phyloP scores from a whole-genome alignment of 768 basidiomycete genomes.

The Hortiboletus campestris region DNA sequence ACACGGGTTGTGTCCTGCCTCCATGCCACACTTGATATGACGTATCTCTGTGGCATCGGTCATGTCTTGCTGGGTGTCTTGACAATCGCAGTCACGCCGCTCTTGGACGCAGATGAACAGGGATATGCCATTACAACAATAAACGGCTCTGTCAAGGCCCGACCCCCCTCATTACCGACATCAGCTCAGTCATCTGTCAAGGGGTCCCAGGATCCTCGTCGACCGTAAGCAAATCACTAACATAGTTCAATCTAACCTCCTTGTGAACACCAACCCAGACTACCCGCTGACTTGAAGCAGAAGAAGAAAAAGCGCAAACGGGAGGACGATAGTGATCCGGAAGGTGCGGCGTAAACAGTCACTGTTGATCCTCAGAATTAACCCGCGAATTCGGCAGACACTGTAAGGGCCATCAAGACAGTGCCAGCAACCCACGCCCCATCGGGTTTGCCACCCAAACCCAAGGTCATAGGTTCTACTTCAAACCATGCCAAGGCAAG shows the following conservation, averaged over 20 bases:
- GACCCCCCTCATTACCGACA: slow-evolving; percentile 45
- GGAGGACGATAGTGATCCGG: slow-evolving; percentile 71
- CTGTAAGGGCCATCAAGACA: slow-evolving; percentile 54
- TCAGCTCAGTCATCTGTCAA: slow-evolving; percentile 49
- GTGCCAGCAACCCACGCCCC: slow-evolving; percentile 49
- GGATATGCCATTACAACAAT: slow-evolving; percentile 29
- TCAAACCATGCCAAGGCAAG: slow-evolving; percentile 52
- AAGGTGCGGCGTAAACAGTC: slow-evolving; percentile 44
- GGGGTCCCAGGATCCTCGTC: slow-evolving; percentile 62
- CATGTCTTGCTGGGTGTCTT: neutral
- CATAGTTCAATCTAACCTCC: slow-evolving; percentile 10
- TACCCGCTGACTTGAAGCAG: slow-evolving; percentile 59
- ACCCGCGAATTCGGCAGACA: slow-evolving; percentile 36
- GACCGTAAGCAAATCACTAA: slow-evolving; percentile 42
- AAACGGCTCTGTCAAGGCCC: slow-evolving; percentile 43
- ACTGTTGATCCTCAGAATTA: neutral
- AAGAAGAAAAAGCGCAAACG: slow-evolving; percentile 88
- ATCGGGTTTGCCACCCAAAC: slow-evolving; percentile 47
- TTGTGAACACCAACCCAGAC: slow-evolving; percentile 16
- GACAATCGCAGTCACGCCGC: slow-evolving; percentile 42
- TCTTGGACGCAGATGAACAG: slow-evolving; percentile 51
- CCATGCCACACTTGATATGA: too few species aligned
- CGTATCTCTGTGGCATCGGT: slow-evolving; percentile 10
- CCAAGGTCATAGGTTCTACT: slow-evolving; percentile 49
- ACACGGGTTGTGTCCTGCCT: neutral